A percentile compares a stretch with the other conserved stretches of the same genome.
These are phyloP conservation scores for Cucurbita maxima DNA, from an alignment of 306 rosid genomes.

Conservation along the genomic window DNA sequence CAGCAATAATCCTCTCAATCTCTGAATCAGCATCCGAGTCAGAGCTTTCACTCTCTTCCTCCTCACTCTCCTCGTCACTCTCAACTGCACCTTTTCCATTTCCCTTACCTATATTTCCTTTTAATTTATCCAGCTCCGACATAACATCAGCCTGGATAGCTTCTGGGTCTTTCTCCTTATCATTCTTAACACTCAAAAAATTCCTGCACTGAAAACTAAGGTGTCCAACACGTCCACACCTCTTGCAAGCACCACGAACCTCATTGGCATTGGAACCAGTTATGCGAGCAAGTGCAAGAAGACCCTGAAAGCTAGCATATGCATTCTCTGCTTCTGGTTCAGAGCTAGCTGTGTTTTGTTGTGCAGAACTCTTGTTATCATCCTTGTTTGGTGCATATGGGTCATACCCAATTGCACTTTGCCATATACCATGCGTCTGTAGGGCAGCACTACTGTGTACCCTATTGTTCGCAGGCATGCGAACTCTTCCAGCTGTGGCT, in stretches of 20 bases:
- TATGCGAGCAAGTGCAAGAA: slow-evolving; percentile 81
- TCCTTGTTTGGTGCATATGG: slow-evolving; percentile 90
- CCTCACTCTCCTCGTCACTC: slow-evolving; percentile 53
- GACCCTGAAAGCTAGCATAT: slow-evolving; percentile 86
- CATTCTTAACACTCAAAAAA: slow-evolving; percentile 61
- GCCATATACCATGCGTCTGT: slow-evolving; percentile 96
- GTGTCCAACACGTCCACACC: slow-evolving; percentile 91
- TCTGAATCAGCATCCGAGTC: slow-evolving; percentile 69
- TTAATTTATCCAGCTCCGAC: slow-evolving; percentile 49
- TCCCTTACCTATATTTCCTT: slow-evolving; percentile 21
- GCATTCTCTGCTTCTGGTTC: slow-evolving; percentile 83
- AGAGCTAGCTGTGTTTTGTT: slow-evolving; percentile 16
- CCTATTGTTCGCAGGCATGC: slow-evolving; percentile 97
- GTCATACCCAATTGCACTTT: slow-evolving; percentile 88
- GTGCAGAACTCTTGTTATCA: slow-evolving; percentile 40
- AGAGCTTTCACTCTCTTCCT: slow-evolving; percentile 51
- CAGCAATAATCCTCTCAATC: slow-evolving; percentile 64
- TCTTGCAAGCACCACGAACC: slow-evolving; percentile 84
- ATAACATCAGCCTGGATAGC: slow-evolving; percentile 35
- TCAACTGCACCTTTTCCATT: slow-evolving; percentile 24
- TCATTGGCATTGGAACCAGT: slow-evolving; percentile 60
- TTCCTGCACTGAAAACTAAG: slow-evolving; percentile 86
- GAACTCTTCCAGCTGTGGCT: slow-evolving; percentile 95
- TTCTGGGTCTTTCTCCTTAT: slow-evolving; percentile 50
- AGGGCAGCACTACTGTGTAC: slow-evolving; percentile 98